Evolutionary conservation across 768 basidiomycete species (phyloP), one percentile per base, ranked within the genome.

Genomic region (Xerocomellus chrysenteron): DNA sequence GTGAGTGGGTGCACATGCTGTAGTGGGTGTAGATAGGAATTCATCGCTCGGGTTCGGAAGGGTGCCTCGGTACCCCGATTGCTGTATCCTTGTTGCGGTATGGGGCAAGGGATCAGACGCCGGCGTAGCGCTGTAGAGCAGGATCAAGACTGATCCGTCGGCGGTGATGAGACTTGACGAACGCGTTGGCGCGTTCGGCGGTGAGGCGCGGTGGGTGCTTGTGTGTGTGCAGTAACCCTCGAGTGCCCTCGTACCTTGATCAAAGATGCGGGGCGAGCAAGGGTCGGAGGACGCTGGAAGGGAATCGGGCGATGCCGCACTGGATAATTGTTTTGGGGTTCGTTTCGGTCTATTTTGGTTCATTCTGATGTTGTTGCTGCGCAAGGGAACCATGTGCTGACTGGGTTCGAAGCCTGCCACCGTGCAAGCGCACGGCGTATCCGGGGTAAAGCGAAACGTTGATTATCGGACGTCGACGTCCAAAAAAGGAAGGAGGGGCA

Each of bases 1-100:
- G 49, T 65, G 66, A 45, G 35, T 24, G 36, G 58, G 40, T 60
- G 43, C 65, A 67, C 59, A 62, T 65, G 65, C 45, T 47, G 39
- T 26, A 4, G 24, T 30, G 40, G 46, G 52, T 33, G 8, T 48
- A 37, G 47, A 48, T 14, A 44, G 54, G 55, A 52, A 33, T 24
- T 21, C 13, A 42, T 32, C 21, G 40, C 44, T 50, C 47, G 39
- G 37, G 21, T 10, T 61, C 47, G 47, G 21, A 49, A 49, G 19
- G 58, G 28, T 37, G 4, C 8, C 33, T 55, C 47, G 54, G 50
- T 30, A 19, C 17, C 37, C 50, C 39, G 36, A 16, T 21, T 35
- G 24, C 54, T 28, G 39, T 26, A 37, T 41, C 41, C 4, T 46
- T 24, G 14, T 32, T 46, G 52, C 48, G 16, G 16, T 42, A 50